Evolutionary conservation across 306 rosid genomes (phyloP), one percentile per base, ranked within the genome.

Genomic region (Lagenaria siceraria): DNA sequence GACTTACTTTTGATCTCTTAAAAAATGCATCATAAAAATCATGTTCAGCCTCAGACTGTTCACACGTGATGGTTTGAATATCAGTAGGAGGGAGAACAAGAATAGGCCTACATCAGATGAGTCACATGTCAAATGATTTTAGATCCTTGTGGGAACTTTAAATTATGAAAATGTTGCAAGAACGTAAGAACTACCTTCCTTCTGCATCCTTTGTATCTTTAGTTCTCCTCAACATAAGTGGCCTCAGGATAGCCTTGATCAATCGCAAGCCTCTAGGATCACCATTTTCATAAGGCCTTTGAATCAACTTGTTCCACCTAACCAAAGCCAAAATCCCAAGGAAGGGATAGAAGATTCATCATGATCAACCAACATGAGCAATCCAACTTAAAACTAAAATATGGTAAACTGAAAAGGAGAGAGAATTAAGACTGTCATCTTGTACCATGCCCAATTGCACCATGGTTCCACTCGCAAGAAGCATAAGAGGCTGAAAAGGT

Each of bases 391-490:
- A 21, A 72, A 25, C 40, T 33, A 46, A 43, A 71, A 27, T 25
- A 48, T 15, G 49, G 5, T 13, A 7, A 12, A 51, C 55, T 8
- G 42, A 31, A 46, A 46, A 10, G n/a, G n/a, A 77, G n/a, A 63
- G 22, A 53, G 36, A 18, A 58, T 84, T 63, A 63, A 63, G 31
- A 38, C 52, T 51, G 54, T 21, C 76, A 31, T 56, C 79, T 48
- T 88, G 53, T 88, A 93, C 98, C 97, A 93, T 48, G 87, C 84
- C 90, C 85, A 89, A 76, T 83, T 91, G 91, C 97, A 88, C 98
- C 97, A 93, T 64, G 97, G 98, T 80, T 93, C 96, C 79, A 89
- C 92, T 42, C 85, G 92, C 91, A 93, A 83, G 89, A 93, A 93
- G 84, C 88, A 78, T 51, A 91, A 52, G 77, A 93, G 92, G 82